A percentile compares a stretch with the other conserved stretches of the same genome.
These are phyloP conservation scores for Parastagonospora avenae DNA, from an alignment of 2,329 filamentous ascomycete genomes.

Conservation along the genomic window DNA sequence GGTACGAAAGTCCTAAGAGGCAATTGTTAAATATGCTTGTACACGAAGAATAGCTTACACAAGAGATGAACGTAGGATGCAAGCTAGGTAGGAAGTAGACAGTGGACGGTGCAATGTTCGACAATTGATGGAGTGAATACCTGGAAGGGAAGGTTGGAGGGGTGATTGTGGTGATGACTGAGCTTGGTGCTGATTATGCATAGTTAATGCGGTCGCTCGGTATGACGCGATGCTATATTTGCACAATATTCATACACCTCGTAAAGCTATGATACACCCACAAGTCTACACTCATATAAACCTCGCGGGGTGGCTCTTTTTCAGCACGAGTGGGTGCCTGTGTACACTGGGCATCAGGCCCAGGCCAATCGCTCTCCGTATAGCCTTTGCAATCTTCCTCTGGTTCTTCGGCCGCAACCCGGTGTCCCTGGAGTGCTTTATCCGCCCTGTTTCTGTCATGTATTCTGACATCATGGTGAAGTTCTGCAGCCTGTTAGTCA, in stretches of 20 bases:
- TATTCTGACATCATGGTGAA: conserved; percentile 90
- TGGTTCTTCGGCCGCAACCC: conserved; percentile 89
- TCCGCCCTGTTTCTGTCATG: conserved; percentile 82
- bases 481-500: conserved; percentile 64
- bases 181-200: not conserved
- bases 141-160: not conserved
- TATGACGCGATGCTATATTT: conserved; percentile 4
- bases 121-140: not conserved
- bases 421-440: conserved; percentile 76
- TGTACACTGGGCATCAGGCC: conserved; percentile 93
- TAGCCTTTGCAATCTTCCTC: conserved; percentile 88
- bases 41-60: too few relatives aligned
- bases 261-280: too few relatives aligned
- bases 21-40: too few relatives aligned
- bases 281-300: conserved; percentile 14
- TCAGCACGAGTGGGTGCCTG: conserved; percentile 67
- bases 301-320: conserved; percentile 27
- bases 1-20: too few relatives aligned
- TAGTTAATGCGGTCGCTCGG: not conserved
- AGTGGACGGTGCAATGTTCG: too few relatives aligned
- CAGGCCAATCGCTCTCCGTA: conserved; percentile 84
- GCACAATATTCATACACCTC: too few relatives aligned
- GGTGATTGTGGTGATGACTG: not conserved
- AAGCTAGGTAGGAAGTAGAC: too few relatives aligned
- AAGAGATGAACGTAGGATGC: too few relatives aligned